Base-by-base conservation (phyloP, 1,139 yeast species). In the Protomyces lactucae-debilis region DNA sequence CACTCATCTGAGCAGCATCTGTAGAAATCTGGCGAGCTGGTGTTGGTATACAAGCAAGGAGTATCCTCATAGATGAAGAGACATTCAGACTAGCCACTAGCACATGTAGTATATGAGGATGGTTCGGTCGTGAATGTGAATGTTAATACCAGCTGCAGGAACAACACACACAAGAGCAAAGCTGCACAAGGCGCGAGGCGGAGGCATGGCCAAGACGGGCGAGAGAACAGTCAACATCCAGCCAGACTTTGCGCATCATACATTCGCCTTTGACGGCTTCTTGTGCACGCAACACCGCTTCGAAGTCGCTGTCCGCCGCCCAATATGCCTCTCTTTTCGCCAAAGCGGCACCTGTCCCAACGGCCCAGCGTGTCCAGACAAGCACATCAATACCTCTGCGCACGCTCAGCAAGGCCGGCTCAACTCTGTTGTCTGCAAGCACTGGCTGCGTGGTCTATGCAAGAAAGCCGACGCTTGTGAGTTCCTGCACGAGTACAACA, bases 381-480 rank as follows among this genome's bases (percentile, higher is more conserved):
- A 91, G 72, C 98, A 93, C 76, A 90, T 90, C 0, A 55, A 40
- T 8, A 53, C 81, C 89, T 25, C 85, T 95, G 52, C 85, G 86
- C 21, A 16, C 10, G 12, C 25, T 6, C 48, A 43, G 9, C 48
- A 43, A 16, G 76, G 90, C 86, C 75, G 83, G 83, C 70, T 90
- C 52, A 61, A 40, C 68, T 66, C 56, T 70, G 85, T 86, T 64
- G 99, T 93, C 18, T 93, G 99, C 75, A 93, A 95, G 80, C 98
- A 93, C 79, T 93, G 99, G 99, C 83, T 95, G 57, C 83, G 98
- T 70, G 99, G 99, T 0, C 82, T 95, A 46, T 95, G 99, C 76
- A 95, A 95, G 77, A 93, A 92, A 78, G 96, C 95, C 64, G 97
- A 92, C 71, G 92, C 88, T 69, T 95, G 99, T 76, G 99, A 95